Base-by-base conservation (phyloP, 2,329 filamentous ascomycete genomes). In the Xylaria sp. region DNA sequence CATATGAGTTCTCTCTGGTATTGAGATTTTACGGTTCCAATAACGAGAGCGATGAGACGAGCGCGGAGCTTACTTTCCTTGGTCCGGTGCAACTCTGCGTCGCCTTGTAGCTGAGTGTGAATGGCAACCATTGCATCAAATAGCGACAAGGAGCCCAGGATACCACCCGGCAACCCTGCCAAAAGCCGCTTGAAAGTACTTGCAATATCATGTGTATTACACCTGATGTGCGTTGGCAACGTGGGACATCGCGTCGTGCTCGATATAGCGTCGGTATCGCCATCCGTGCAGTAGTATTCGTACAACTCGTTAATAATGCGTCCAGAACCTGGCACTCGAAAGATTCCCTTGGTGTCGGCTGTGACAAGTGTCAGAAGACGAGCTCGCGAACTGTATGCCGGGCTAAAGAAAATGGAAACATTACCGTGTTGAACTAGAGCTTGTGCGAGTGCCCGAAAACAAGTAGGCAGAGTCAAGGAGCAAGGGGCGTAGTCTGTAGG, bases 161-260 rank as follows among this genome's bases (percentile, higher is more conserved):
- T 89, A 0, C 90, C 90, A 0, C 90, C 90, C 0, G 90, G 89
- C 0, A 92, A 77, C 0, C 87, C 86, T 0, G 85, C 84, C 0
- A 92, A 80, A n/a, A 92, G 82, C 13, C 84, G 86, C 74, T 92
- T 92, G 79, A 92, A 91, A 0, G 88, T 84, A 1, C 89, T 90
- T 2, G 90, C 90, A 36, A 92, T 86, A 78, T 92, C 90, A 69
- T 92, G 88, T 3, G 88, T 82, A 7, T 86, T 84, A 56, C 83
- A 86, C 46, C 84, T 83, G 69, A 92, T 88, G 73, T 91, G 88
- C 1, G 79, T 77, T 3, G 90, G 90, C 1, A 92, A 80, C 49
- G 84, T 88, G 6, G 88, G 85, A 59, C 84, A 87, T 41, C 87
- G 83, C 33, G 89, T 87, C 0, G 89, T 92, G 57, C 83, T 83